Base-by-base conservation (phyloP, 73 alveolate species). In the Blepharisma japonicum region DNA sequence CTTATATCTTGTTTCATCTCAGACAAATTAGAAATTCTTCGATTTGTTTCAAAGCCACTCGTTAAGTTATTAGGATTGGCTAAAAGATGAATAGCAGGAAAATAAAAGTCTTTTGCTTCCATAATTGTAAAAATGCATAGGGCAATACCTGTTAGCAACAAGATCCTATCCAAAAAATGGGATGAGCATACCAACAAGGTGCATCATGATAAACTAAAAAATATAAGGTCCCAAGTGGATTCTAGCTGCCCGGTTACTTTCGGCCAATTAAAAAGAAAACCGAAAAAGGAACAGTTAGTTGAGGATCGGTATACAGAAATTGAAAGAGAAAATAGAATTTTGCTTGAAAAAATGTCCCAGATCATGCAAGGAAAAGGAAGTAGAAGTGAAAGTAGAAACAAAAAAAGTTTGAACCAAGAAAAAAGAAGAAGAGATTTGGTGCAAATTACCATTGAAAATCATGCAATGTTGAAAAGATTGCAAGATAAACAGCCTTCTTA, bases 241-340 rank as follows among this genome's bases (percentile, higher is more conserved):
- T 21, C 78, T 6, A 71, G 77, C 56, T 51, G 80, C 14, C 96
- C 96, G 11, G 38, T 70, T 21, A 45, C 56, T 27, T 82, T 83
- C 55, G 70, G 32, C 20, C 89, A 82, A 70, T 42, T 79, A 27
- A 55, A 68, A 82, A 76, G 54, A 32, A 87, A 82, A 55, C 81
- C 83, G 25, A 90, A 90, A 51, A 83, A 55, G 39, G 91, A 87
- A 38, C 83, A 68, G 47, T 68, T 80, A 51, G 84, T 77, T 18
- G 97, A 90, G 53, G 90, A 87, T 83, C 79, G 89, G 14, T 84
- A 81, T 79, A 84, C 90, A 45, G 89, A 87, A 42, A 87, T 87
- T 14, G 94, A 87, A 51, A 68, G 91, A 48, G 94, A 83, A 81
- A 87, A 87, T 77, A 79, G 86, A 39, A 83, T 87, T 38, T 70